These are phyloP conservation scores for Thoreauomyces humboldtii DNA, from an alignment of 192 early-diverging fungal species.

Conservation along the genomic window DNA sequence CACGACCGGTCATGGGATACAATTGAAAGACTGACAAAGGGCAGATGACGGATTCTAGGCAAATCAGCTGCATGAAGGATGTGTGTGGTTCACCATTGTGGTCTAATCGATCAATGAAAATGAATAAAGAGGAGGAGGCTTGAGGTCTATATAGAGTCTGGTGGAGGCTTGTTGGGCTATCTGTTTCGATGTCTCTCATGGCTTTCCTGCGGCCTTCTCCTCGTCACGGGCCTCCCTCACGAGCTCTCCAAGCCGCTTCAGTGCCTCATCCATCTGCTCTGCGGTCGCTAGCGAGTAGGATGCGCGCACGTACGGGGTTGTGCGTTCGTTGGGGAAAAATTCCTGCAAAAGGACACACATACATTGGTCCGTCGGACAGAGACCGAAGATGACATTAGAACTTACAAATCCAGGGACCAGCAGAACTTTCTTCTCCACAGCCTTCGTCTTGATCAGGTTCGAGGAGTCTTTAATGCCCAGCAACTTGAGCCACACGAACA, in stretches of 20 bases:
- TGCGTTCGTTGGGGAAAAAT: conserved; percentile 50
- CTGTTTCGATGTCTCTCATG: too few species aligned
- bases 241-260: conserved; percentile 40
- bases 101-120: too few species aligned
- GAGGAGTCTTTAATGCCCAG: conserved; percentile 40
- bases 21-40: too few species aligned
- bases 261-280: conserved; percentile 45
- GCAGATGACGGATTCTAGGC: too few species aligned
- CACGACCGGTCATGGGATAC: not conserved
- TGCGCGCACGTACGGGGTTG: conserved; percentile 50
- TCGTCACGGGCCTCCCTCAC: conserved; percentile 20
- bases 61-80: too few species aligned
- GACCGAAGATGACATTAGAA: not conserved
- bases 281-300: conserved; percentile 45
- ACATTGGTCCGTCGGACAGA: not conserved
- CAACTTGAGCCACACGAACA: conserved; percentile 86
- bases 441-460: conserved; percentile 46
- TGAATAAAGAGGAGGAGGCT: too few species aligned
- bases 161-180: too few species aligned
- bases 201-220: too few species aligned
- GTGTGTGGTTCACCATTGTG: too few species aligned
- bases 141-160: too few species aligned
- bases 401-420: conserved; percentile 55
- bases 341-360: conserved; percentile 19
- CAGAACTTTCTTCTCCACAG: conserved; percentile 52